Percentiles rank a stretch among this genome's conserved stretches.
phyloP scores from a whole-genome alignment of 2,329 filamentous ascomycete species.

The Aspergillus udagawae region DNA sequence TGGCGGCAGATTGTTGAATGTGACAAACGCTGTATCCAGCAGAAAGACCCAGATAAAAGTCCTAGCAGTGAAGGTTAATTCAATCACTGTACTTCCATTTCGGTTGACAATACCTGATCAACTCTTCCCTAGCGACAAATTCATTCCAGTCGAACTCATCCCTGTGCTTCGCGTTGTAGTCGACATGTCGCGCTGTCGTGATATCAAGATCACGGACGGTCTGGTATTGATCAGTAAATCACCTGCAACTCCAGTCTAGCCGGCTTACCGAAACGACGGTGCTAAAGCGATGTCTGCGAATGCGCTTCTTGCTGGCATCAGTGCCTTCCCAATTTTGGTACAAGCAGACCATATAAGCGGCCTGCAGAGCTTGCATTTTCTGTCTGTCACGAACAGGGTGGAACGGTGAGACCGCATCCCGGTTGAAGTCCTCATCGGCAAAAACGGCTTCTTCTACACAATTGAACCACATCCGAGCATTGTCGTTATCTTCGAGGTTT shows the following conservation, averaged over 20 bases:
- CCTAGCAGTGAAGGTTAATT: background rate
- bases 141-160: slow-evolving; percentile 33
- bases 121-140: slow-evolving; percentile 32
- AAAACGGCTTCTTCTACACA: slow-evolving; percentile 39
- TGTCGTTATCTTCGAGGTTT: slow-evolving; percentile 24
- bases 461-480: slow-evolving; percentile 35
- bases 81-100: background rate
- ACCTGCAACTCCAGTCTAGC: background rate
- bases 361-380: slow-evolving; percentile 35
- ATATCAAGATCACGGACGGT: slow-evolving; percentile 31
- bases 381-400: slow-evolving; percentile 9
- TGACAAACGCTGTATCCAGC: slow-evolving; percentile 39
- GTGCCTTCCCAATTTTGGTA: slow-evolving; percentile 41
- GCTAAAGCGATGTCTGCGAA: slow-evolving; percentile 34
- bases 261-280: slow-evolving; percentile 33
- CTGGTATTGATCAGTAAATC: slow-evolving; percentile 6
- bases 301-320: slow-evolving; percentile 30
- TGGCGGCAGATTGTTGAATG: slow-evolving; percentile 42
- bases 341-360: slow-evolving; percentile 36
- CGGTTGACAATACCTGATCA: slow-evolving; percentile 23
- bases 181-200: slow-evolving; percentile 23
- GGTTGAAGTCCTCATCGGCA: slow-evolving; percentile 34
- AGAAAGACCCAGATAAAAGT: slow-evolving; percentile 35
- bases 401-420: slow-evolving; percentile 15
- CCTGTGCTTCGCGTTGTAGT: slow-evolving; percentile 18